Conservation (phyloP, 2,329 filamentous ascomycete species). For the Colletotrichum sp. region DNA sequence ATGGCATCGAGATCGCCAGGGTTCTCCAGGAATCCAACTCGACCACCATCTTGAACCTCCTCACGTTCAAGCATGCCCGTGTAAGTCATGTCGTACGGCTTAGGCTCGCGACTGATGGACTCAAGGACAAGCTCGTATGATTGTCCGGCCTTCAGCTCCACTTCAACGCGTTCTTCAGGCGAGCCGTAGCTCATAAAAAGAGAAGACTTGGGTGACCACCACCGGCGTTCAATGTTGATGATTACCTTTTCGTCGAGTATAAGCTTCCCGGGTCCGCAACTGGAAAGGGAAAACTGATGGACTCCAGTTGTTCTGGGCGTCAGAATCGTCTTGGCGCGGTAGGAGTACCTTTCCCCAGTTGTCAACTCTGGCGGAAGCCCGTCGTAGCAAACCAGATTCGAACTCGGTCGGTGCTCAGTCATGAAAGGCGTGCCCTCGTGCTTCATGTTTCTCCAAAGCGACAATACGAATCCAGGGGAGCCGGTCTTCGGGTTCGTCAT, state of each 20-base stretch:
- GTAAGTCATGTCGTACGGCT: neutral
- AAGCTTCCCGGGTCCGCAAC: neutral
- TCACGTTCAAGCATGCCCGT: neutral
- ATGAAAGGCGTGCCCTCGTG: neutral
- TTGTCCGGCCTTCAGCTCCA: neutral
- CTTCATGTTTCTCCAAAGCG: neutral
- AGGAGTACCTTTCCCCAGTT: neutral
- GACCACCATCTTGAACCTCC: neutral
- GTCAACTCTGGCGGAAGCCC: neutral
- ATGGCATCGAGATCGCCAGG: neutral
- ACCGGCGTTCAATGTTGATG: neutral
- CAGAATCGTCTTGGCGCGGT: neutral
- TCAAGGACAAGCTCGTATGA: neutral
- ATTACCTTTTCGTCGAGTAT: neutral
- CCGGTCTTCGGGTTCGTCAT: neutral
- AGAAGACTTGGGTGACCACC: neutral
- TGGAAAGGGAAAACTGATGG: neutral
- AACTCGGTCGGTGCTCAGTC: neutral
- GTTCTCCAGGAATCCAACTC: neutral
- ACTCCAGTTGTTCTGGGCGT: neutral
- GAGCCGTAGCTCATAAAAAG: neutral
- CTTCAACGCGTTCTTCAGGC: neutral
- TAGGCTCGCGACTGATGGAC: neutral
- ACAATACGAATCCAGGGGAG: neutral
- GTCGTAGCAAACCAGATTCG: neutral